Percentiles rank a stretch among this genome's conserved stretches.
These are phyloP conservation scores for Tetrapyrgos nigripes DNA, from an alignment of 1,284 basidiomycete genomes.

Conservation along the genomic window DNA sequence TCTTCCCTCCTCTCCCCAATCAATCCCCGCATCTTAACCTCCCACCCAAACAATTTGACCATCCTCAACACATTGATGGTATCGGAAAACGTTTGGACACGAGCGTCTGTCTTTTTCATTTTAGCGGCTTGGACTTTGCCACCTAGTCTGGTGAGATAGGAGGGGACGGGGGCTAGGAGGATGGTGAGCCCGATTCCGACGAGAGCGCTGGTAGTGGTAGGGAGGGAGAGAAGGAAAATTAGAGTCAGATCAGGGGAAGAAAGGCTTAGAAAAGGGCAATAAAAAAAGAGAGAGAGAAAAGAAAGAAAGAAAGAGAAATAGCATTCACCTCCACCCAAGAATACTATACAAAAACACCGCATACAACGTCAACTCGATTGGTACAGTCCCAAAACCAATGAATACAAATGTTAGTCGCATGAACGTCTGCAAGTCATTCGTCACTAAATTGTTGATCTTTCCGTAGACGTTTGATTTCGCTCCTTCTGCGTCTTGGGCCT, in stretches of 20 bases:
- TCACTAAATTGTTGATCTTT: conserved; percentile 46
- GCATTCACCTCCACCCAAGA: conserved; percentile 50
- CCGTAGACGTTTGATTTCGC: conserved; percentile 29
- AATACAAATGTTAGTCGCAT: conserved; percentile 23
- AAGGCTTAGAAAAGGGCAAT: not conserved
- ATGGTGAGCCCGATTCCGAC: conserved; percentile 61
- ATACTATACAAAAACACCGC: conserved; percentile 51
- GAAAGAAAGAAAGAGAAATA: not conserved
- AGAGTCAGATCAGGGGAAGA: not conserved
- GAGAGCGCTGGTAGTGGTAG: conserved; percentile 40
- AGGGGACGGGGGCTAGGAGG: conserved; percentile 58
- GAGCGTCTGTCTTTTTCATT: conserved; percentile 47
- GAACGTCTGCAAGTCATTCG: conserved; percentile 27
- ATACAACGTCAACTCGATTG: conserved; percentile 37
- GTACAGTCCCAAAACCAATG: conserved; percentile 22
- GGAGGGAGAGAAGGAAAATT: not conserved
- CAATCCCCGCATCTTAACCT: conserved; percentile 23
- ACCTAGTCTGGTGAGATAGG: conserved; percentile 42
- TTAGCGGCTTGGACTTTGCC: conserved; percentile 36
- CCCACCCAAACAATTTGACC: conserved; percentile 78
- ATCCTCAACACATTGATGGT: conserved; percentile 49
- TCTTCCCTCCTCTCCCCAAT: not conserved
- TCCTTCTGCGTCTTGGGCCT: conserved; percentile 6
- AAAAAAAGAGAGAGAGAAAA: not conserved
- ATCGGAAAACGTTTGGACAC: conserved; percentile 60